These are phyloP conservation scores for Penicillium nordicum DNA, from an alignment of 2,329 filamentous ascomycete species.

Conservation along the genomic window DNA sequence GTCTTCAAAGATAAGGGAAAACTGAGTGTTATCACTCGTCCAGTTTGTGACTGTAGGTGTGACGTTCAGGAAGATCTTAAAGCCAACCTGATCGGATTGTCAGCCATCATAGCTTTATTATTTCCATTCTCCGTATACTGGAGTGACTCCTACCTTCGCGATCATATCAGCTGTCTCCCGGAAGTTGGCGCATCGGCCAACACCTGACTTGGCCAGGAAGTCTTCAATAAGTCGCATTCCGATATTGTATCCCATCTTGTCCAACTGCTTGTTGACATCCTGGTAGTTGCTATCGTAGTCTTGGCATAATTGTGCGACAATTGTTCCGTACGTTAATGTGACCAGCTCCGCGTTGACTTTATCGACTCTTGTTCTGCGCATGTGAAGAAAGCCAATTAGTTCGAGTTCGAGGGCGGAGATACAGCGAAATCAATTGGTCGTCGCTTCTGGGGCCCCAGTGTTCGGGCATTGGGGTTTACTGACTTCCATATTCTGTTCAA, in stretches of 20 bases:
- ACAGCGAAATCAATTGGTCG: not conserved
- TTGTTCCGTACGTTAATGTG: conserved; percentile 94
- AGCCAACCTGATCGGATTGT: conserved; percentile 67
- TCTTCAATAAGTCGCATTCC: conserved; percentile 94
- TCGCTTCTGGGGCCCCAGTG: not conserved
- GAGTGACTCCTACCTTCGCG: conserved; percentile 62
- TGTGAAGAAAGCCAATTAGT: conserved; percentile 14
- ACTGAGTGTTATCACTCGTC: conserved; percentile 94
- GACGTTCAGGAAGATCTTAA: conserved; percentile 98
- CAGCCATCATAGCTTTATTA: not conserved
- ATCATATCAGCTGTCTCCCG: conserved; percentile 96
- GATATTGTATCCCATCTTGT: conserved; percentile 99
- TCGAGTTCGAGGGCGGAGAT: not conserved
- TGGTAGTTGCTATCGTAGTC: conserved; percentile 92
- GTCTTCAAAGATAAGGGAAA: conserved; percentile 93
- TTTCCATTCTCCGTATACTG: not conserved
- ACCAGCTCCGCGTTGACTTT: conserved; percentile 98
- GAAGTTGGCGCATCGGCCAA: conserved; percentile 85
- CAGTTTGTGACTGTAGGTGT: conserved; percentile 91
- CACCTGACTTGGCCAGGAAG: conserved; percentile 92
- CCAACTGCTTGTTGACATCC: conserved; percentile 95
- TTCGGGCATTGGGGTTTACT: conserved; percentile 42
- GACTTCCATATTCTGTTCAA: conserved; percentile 82
- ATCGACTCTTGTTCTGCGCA: conserved; percentile 78
- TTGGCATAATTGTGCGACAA: conserved; percentile 92